Conservation (phyloP, 2,329 filamentous ascomycete genomes). For the Ceratocystis huliohia region DNA sequence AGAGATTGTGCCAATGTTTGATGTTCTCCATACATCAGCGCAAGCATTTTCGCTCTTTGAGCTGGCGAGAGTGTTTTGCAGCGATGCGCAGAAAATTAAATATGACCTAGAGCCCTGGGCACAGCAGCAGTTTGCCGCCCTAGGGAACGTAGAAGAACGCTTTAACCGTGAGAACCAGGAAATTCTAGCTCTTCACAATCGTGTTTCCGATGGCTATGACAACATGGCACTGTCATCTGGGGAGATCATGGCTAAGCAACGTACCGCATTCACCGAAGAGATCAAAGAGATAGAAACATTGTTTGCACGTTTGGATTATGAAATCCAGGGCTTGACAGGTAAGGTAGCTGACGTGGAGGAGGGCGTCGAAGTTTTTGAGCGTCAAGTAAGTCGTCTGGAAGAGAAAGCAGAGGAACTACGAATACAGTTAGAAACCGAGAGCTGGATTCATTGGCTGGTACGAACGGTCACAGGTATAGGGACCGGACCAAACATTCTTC, state of each 20-base stretch:
- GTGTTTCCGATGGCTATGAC: slow-evolving; percentile 58
- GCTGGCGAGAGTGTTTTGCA: slow-evolving; percentile 43
- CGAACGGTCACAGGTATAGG: slow-evolving; percentile 49
- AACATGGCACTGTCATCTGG: slow-evolving; percentile 53
- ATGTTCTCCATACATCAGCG: slow-evolving; percentile 22
- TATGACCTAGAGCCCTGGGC: slow-evolving; percentile 49
- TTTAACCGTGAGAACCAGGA: slow-evolving; percentile 52
- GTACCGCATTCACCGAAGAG: slow-evolving; percentile 53
- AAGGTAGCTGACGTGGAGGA: slow-evolving; percentile 82
- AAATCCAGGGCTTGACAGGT: slow-evolving; percentile 64
- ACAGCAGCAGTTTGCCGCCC: slow-evolving; percentile 39
- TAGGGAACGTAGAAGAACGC: slow-evolving; percentile 48
- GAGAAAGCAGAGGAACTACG: slow-evolving; percentile 50
- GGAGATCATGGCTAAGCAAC: slow-evolving; percentile 57
- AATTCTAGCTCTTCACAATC: slow-evolving; percentile 54
- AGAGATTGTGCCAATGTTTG: slow-evolving; percentile 35
- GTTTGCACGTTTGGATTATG: slow-evolving; percentile 80
- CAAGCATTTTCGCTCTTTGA: slow-evolving; percentile 25
- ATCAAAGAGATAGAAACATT: slow-evolving; percentile 70
- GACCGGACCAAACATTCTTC: slow-evolving; percentile 44
- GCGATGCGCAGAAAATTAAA: slow-evolving; percentile 40
- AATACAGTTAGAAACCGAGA: slow-evolving; percentile 48
- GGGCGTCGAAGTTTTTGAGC: slow-evolving; percentile 65
- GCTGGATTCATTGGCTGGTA: slow-evolving; percentile 52
- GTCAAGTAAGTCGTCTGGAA: slow-evolving; percentile 62